Evolutionary conservation across 2,329 filamentous ascomycete species (phyloP).

Genomic region (Eutypa lata): DNA sequence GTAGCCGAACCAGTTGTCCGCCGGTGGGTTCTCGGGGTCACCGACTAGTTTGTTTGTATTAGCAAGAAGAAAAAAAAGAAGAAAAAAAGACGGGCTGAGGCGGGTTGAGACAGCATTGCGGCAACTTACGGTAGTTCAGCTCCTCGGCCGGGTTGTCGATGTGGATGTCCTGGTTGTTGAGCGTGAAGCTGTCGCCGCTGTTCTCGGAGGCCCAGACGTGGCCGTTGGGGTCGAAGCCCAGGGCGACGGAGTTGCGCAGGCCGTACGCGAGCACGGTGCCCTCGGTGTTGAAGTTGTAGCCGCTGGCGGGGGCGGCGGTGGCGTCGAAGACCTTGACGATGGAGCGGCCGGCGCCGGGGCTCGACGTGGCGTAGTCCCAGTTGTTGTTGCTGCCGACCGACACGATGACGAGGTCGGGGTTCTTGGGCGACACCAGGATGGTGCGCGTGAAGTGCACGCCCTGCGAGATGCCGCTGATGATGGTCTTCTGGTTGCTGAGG

Average conservation of each 20-base stretch:
- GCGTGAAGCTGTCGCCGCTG: conserved; percentile 56
- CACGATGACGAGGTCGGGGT: conserved; percentile 51
- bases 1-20: conserved; percentile 56
- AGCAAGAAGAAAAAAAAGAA: background rate
- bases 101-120: background rate
- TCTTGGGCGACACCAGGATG: conserved; percentile 47
- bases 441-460: conserved; percentile 56
- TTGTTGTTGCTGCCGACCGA: conserved; percentile 54
- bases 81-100: background rate
- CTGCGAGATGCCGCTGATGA: conserved; percentile 51
- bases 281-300: conserved; percentile 40
- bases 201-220: conserved; percentile 56
- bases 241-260: conserved; percentile 62
- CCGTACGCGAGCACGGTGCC: conserved; percentile 46
- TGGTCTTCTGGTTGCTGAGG: conserved; percentile 35
- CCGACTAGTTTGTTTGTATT: conserved; percentile 35
- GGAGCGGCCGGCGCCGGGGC: conserved; percentile 46
- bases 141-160: conserved; percentile 64
- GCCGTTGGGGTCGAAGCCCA: conserved; percentile 36
- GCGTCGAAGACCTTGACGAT: conserved; percentile 50
- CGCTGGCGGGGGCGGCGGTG: conserved; percentile 16
- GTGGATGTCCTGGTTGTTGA: conserved; percentile 47
- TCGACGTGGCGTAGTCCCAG: conserved; percentile 46
- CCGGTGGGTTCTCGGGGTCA: conserved; percentile 46
- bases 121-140: conserved; percentile 51